These are phyloP conservation scores for Chlorophyllum brunneum DNA, from an alignment of 768 basidiomycete genomes.

Conservation along the genomic window DNA sequence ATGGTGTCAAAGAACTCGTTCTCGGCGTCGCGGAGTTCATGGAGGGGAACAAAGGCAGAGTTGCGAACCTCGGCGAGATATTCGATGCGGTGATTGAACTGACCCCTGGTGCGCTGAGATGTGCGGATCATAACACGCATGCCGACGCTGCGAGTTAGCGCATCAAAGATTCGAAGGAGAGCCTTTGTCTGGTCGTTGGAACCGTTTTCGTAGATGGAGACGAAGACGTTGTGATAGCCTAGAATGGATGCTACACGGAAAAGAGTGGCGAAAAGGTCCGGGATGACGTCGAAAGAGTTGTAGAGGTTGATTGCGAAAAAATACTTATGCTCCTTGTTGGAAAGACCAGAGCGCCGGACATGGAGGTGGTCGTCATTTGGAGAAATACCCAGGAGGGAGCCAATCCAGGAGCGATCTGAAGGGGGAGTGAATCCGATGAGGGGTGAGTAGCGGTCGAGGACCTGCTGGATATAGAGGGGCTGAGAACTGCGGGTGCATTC, in stretches of 20 bases:
- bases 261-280: constrained; percentile 94
- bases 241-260: constrained; percentile 90
- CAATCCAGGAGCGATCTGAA: constrained; percentile 56
- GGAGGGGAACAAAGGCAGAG: constrained; percentile 91
- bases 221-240: constrained; percentile 97
- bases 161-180: constrained; percentile 90
- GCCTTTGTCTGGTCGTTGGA: constrained; percentile 99
- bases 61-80: constrained; percentile 99
- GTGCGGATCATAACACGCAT: constrained; percentile 92
- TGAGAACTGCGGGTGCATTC: constrained; percentile 88
- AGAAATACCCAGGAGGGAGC: constrained; percentile 39
- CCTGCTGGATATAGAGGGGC: constrained; percentile 81
- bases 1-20: constrained; percentile 96
- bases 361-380: constrained; percentile 36
- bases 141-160: constrained; percentile 84
- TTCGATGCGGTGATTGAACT: constrained; percentile 99
- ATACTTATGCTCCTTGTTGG: constrained; percentile 82
- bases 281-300: constrained; percentile 98
- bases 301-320: constrained; percentile 99
- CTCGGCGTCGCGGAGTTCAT: constrained; percentile 88
- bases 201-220: constrained; percentile 99
- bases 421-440: constrained; percentile 77
- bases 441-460: constrained; percentile 76
- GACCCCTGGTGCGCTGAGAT: constrained; percentile 87
- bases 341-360: constrained; percentile 31